Percentiles rank a stretch among this genome's conserved stretches.
These are phyloP conservation scores for Diutina mesorugosa DNA, from an alignment of 1,139 yeast species.

Conservation along the genomic window DNA sequence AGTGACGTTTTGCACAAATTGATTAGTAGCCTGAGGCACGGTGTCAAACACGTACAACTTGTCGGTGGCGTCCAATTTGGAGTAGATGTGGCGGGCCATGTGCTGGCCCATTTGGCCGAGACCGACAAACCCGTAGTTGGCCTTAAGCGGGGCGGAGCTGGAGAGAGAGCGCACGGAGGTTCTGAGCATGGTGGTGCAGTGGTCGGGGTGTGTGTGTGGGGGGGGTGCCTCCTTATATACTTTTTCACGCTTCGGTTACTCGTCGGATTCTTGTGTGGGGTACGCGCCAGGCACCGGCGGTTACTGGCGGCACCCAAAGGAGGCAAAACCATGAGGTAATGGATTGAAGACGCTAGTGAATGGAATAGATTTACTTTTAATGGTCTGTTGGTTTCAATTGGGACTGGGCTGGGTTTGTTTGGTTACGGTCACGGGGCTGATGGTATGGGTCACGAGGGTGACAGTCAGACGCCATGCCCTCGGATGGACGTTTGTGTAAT, in stretches of 20 bases:
- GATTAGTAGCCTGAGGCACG: constrained; percentile 16
- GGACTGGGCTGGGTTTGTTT: too few relatives aligned
- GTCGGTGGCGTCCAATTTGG: constrained; percentile 26
- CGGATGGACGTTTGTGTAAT: too few relatives aligned
- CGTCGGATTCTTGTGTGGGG: background rate
- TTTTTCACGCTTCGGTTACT: background rate
- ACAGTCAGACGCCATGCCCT: too few relatives aligned
- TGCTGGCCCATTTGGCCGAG: constrained; percentile 51
- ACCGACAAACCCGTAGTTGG: constrained; percentile 41
- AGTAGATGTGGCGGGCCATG: constrained; percentile 43
- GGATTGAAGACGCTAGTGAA: too few relatives aligned
- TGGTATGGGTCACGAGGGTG: too few relatives aligned
- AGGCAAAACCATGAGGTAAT: too few relatives aligned
- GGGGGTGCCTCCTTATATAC: background rate
- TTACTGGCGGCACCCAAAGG: background rate
- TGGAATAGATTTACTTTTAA: too few relatives aligned
- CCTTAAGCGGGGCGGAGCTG: constrained; percentile 7
- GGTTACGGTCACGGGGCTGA: too few relatives aligned
- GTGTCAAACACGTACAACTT: constrained; percentile 33
- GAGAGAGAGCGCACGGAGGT: constrained; percentile 9
- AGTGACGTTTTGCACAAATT: constrained; percentile 16
- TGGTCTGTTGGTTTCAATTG: too few relatives aligned
- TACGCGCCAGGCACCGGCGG: background rate
- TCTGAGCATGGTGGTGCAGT: constrained; percentile 1
- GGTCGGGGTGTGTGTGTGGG: background rate